phyloP scores from a whole-genome alignment of 441 rosid species.

The Jatropha podagrica region DNA sequence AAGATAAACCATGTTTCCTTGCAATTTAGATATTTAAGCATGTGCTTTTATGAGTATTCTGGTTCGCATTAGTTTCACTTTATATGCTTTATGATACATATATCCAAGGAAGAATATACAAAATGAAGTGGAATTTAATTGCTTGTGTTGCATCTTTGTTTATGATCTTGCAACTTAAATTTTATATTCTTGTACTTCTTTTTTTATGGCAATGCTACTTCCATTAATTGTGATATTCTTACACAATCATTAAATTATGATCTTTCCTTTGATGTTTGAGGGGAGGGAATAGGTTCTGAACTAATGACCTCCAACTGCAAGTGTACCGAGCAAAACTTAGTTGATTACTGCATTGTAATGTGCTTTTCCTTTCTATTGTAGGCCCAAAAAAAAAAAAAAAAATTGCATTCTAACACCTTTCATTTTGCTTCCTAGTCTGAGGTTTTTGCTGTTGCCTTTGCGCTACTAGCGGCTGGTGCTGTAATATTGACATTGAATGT shows the following conservation, averaged over 20 bases:
- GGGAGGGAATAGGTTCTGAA: not conserved
- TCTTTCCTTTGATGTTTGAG: not conserved
- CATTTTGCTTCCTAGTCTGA: conserved; percentile 56
- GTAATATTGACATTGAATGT: conserved; percentile 91
- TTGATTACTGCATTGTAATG: not conserved
- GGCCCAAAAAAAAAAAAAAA: not conserved
- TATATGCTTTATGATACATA: not conserved
- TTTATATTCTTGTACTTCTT: not conserved
- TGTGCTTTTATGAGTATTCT: not conserved
- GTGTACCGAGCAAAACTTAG: not conserved
- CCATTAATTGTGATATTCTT: not conserved
- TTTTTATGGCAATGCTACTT: not conserved
- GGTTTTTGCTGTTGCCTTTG: conserved; percentile 97
- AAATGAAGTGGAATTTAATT: not conserved
- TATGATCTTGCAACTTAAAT: not conserved
- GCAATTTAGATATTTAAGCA: not conserved
- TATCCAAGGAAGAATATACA: not conserved
- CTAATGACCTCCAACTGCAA: not conserved
- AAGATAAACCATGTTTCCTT: not conserved
- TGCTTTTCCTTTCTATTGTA: not conserved
- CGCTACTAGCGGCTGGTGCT: conserved; percentile 92
- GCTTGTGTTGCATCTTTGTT: not conserved
- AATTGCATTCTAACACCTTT: conserved; percentile 9
- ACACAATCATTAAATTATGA: not conserved
- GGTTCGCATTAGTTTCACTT: not conserved